A percentile compares a stretch with the other conserved stretches of the same genome.
These are phyloP conservation scores for Arthrobotrys entomopaga DNA, from an alignment of 2,329 filamentous ascomycete genomes.

Conservation along the genomic window DNA sequence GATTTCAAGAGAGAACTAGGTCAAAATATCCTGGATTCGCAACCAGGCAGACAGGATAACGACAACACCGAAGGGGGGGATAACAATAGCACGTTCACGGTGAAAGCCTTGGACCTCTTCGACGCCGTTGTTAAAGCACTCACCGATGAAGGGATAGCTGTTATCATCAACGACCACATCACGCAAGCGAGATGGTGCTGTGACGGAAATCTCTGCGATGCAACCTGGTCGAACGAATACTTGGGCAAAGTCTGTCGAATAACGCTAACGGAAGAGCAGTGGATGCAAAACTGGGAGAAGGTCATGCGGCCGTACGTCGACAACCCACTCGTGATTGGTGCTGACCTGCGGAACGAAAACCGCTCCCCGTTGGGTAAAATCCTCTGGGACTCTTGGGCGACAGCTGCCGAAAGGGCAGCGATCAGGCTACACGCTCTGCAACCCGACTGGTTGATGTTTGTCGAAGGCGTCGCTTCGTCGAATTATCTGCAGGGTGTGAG, in stretches of 20 bases:
- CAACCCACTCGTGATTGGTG: slow-evolving; percentile 73
- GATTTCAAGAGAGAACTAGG: background rate
- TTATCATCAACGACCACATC: slow-evolving; percentile 77
- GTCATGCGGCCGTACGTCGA: slow-evolving; percentile 71
- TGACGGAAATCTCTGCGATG: slow-evolving; percentile 74
- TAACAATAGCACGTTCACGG: slow-evolving; percentile 54
- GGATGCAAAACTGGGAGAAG: slow-evolving; percentile 73
- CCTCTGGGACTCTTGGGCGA: slow-evolving; percentile 73
- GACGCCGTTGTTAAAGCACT: slow-evolving; percentile 70
- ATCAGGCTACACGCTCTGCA: slow-evolving; percentile 71
- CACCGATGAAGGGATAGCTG: slow-evolving; percentile 71
- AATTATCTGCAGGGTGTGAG: slow-evolving; percentile 72
- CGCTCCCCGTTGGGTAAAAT: slow-evolving; percentile 76
- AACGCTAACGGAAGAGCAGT: slow-evolving; percentile 72
- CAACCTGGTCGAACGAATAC: slow-evolving; percentile 74
- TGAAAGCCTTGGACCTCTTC: slow-evolving; percentile 71
- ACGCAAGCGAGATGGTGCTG: slow-evolving; percentile 76
- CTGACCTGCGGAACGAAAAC: slow-evolving; percentile 75
- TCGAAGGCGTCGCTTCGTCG: slow-evolving; percentile 74
- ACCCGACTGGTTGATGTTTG: slow-evolving; percentile 73
- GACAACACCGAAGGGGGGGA: slow-evolving; percentile 62
- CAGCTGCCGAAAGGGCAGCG: slow-evolving; percentile 72
- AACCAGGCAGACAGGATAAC: slow-evolving; percentile 65
- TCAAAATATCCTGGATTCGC: slow-evolving; percentile 5
- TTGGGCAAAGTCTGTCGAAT: slow-evolving; percentile 71